Conservation (phyloP, 331 rosid genomes). For the Rosa hybrid region DNA sequence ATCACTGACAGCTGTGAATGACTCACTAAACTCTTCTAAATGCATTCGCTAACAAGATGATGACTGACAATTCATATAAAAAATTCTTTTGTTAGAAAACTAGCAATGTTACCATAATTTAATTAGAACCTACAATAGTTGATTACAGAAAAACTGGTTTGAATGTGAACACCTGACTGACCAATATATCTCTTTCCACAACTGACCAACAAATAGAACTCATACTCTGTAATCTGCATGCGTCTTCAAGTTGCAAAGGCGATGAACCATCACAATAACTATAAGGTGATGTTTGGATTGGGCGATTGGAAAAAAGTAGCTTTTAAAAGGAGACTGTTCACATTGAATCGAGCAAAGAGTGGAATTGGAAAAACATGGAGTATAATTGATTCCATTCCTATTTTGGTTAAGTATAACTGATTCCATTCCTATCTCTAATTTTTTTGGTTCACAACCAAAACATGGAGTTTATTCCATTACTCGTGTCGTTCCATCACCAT, state of each 20-base stretch:
- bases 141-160: background rate
- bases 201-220: background rate
- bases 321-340: background rate
- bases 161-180: background rate
- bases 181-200: background rate
- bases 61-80: background rate
- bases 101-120: background rate
- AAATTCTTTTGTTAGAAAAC: background rate
- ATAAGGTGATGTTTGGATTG: background rate
- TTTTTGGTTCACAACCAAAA: background rate
- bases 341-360: background rate
- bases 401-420: background rate
- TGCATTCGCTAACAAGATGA: background rate
- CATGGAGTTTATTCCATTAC: background rate
- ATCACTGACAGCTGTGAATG: background rate
- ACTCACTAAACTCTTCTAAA: background rate
- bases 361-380: background rate
- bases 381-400: background rate
- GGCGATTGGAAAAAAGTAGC: background rate
- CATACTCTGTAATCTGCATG: background rate
- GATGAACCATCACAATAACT: background rate
- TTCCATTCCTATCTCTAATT: no score
- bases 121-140: background rate
- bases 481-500: background rate
- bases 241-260: background rate